Evolutionary conservation across 1,284 basidiomycete species (phyloP).

Genomic region (Hortiboletus rubellus): DNA sequence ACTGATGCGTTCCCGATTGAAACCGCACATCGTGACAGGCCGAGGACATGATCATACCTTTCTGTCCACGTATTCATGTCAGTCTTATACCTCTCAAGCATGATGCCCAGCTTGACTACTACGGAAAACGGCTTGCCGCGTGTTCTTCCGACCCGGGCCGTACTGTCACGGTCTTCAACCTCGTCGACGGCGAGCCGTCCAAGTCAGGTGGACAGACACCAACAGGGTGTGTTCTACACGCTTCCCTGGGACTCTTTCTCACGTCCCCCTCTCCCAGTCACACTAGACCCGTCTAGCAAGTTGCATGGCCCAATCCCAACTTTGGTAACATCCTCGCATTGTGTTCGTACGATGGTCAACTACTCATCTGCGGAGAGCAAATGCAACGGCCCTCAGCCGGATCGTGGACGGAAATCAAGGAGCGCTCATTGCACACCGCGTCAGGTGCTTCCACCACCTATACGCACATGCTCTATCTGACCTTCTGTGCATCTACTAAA

Average conservation of each 20-base stretch:
- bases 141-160: slow-evolving; percentile 74
- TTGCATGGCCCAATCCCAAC: slow-evolving; percentile 41
- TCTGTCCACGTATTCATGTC: too few relatives aligned
- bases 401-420: slow-evolving; percentile 94
- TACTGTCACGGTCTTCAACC: slow-evolving; percentile 94
- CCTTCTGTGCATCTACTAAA: background rate
- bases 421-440: slow-evolving; percentile 92
- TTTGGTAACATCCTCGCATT: slow-evolving; percentile 96
- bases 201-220: slow-evolving; percentile 72
- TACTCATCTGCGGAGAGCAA: slow-evolving; percentile 97
- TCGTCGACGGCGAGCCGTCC: slow-evolving; percentile 82
- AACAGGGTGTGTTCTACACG: slow-evolving; percentile 64
- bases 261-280: slow-evolving; percentile 53
- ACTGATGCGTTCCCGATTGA: slow-evolving; percentile 82
- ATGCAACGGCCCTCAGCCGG: slow-evolving; percentile 53
- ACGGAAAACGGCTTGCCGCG: too few relatives aligned
- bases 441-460: slow-evolving; percentile 59
- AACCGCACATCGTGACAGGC: slow-evolving; percentile 60
- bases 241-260: background rate
- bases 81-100: too few relatives aligned
- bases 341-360: slow-evolving; percentile 97
- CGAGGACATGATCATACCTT: slow-evolving; percentile 75
- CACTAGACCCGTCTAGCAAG: slow-evolving; percentile 4
- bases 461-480: background rate
- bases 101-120: too few relatives aligned